A percentile compares a stretch with the other conserved stretches of the same genome.
Evolutionary conservation across 2,329 filamentous ascomycete species (phyloP).

Genomic region (Colletotrichum destructivum): DNA sequence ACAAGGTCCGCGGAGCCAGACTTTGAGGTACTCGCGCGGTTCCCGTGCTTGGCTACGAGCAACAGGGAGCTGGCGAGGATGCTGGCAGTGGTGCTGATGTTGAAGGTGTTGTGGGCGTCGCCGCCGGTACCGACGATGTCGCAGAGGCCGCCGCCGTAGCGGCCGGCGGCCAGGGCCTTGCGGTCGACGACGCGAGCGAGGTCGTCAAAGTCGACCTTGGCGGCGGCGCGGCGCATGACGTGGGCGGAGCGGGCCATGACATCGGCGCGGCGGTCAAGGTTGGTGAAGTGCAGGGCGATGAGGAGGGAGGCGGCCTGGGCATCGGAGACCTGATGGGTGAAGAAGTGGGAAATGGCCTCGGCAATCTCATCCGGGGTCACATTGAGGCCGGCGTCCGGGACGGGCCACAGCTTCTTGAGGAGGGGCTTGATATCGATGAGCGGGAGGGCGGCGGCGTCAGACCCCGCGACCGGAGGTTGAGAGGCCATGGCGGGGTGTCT

Average conservation of each 20-base stretch:
- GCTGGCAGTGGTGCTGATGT: constrained; percentile 95
- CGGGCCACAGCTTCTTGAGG: constrained; percentile 80
- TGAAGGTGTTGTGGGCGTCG: constrained; percentile 97
- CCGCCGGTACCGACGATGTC: constrained; percentile 98
- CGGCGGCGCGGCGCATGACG: constrained; percentile 87
- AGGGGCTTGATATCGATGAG: constrained; percentile 77
- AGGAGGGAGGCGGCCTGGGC: constrained; percentile 90
- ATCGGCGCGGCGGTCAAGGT: constrained; percentile 85
- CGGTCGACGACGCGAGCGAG: constrained; percentile 74
- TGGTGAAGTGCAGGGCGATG: constrained; percentile 93
- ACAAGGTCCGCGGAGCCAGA: constrained; percentile 96
- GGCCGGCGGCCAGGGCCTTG: constrained; percentile 76
- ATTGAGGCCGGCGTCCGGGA: constrained; percentile 56
- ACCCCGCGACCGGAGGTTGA: constrained; percentile 46
- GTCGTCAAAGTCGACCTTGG: constrained; percentile 75
- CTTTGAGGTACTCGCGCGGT: constrained; percentile 94
- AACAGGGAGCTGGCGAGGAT: constrained; percentile 91
- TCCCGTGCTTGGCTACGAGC: constrained; percentile 94
- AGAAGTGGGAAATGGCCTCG: constrained; percentile 90
- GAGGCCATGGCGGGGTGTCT: constrained; percentile 50
- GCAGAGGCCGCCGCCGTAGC: constrained; percentile 86
- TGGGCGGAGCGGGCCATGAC: constrained; percentile 88
- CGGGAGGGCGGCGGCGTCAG: constrained; percentile 51
- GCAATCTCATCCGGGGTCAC: constrained; percentile 88
- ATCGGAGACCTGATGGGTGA: constrained; percentile 89